Base-by-base conservation (phyloP, 352 stramenopile species). In the Paralagenidium karlingii region DNA sequence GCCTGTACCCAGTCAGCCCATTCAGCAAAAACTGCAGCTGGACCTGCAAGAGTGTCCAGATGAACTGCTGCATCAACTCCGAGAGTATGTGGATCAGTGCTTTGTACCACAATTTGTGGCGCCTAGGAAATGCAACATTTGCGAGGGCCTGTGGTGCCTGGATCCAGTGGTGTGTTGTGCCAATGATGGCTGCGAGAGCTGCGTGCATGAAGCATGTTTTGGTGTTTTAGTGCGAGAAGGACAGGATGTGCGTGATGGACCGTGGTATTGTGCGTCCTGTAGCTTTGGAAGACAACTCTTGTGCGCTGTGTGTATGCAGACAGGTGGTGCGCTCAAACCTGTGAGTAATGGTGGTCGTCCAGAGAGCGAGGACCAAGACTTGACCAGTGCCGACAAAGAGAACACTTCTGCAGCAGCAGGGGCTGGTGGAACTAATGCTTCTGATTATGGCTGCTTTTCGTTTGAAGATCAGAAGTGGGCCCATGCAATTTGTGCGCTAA, bases 171-270 rank as follows among this genome's bases (percentile, higher is more conserved):
- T 84, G 29, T 61, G 57, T 29, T 91, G 77, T 34, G 71, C 62
- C 33, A 83, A 79, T 34, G 71, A 87, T 46, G 43, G 58, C 0
- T 91, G 77, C 30, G 50, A 61, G 12, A 63, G 69, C 6, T 51
- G 64, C 34, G 62, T 91, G 38, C 77, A 91, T 41, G 77, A 91
- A 41, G 77, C 88, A 38, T 91, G 77, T 36, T 91, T 87, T 44
- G 77, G 77, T 18, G 61, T 80, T 24, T 54, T 91, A 16, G 38
- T 91, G 21, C 64, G 74, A 10, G 52, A 69, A 24, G 10, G 48
- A 6, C 45, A 53, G 13, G 33, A 50, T 13, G n/a, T n/a, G n/a
- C n/a, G n/a, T n/a, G 53, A 79, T 34, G 77, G 77, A 0, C 67
- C 74, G 8, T 91, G 77, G 77, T 51, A 53, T 32, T 91, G 77